These are phyloP conservation scores for Cercis canadensis DNA, from an alignment of 306 rosid species.

Conservation along the genomic window DNA sequence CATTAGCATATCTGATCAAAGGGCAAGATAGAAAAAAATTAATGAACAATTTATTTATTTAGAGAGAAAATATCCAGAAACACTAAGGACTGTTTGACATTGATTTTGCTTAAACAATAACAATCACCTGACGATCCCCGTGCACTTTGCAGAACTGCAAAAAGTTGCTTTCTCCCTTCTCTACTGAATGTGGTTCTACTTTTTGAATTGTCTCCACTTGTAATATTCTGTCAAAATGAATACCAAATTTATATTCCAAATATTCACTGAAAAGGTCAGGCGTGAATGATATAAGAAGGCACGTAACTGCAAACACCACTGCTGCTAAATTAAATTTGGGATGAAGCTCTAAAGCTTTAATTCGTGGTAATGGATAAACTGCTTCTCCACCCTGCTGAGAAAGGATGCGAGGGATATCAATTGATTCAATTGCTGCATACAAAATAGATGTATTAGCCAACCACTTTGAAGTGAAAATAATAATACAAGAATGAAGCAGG, in stretches of 20 bases:
- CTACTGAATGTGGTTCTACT: conserved; percentile 68
- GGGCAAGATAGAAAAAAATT: conserved; percentile 6
- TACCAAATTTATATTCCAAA: conserved; percentile 37
- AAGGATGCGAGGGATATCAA: conserved; percentile 96
- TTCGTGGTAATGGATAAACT: conserved; percentile 87
- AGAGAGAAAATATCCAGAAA: conserved; percentile 20
- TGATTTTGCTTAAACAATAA: conserved; percentile 21
- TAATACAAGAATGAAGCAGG: conserved; percentile 27
- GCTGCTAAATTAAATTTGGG: conserved; percentile 90
- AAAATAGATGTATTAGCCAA: conserved; percentile 42
- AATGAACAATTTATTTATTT: conserved; percentile 16
- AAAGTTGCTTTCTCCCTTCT: conserved; percentile 94
- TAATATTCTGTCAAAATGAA: conserved; percentile 58
- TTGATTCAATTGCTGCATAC: conserved; percentile 84
- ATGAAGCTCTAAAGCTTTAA: conserved; percentile 86
- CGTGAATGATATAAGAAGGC: conserved; percentile 28
- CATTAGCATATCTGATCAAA: conserved; percentile 46
- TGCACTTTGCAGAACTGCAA: conserved; percentile 96
- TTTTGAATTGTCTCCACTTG: conserved; percentile 75
- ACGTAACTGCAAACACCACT: conserved; percentile 86
- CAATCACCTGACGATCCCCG: conserved; percentile 94
- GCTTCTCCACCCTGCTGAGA: conserved; percentile 99
- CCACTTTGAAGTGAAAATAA: conserved; percentile 12
- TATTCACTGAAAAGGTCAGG: conserved; percentile 8
- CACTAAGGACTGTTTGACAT: not conserved